Conservation (phyloP, 257 asterid species). For the Solanum sparsipilum region DNA sequence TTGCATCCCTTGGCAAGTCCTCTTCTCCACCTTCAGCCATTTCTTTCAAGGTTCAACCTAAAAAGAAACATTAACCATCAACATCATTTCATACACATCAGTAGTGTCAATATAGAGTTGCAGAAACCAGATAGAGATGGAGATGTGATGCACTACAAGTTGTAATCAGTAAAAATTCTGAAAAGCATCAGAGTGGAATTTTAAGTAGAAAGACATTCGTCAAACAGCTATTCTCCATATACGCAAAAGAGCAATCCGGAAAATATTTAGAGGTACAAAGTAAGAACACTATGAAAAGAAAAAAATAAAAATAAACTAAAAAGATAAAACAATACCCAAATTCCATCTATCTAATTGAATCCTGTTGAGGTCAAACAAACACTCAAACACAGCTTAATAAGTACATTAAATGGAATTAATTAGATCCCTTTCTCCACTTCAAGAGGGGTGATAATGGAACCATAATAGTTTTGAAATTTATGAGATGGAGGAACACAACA, state of each 20-base stretch:
- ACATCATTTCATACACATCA: background rate
- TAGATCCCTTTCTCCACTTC: background rate
- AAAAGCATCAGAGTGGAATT: background rate
- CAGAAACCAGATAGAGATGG: background rate
- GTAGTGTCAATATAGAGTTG: background rate
- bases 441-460: background rate
- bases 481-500: background rate
- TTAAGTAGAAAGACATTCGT: background rate
- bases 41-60: background rate
- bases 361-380: background rate
- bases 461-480: background rate
- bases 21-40: constrained; percentile 76
- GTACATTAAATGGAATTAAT: background rate
- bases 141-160: background rate
- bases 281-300: background rate
- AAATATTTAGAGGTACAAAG: background rate
- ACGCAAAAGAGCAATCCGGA: background rate
- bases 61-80: background rate
- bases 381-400: background rate
- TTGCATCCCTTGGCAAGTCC: constrained; percentile 81
- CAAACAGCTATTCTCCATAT: background rate
- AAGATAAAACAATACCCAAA: background rate
- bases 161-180: background rate
- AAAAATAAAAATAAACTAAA: background rate
- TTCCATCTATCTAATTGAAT: background rate